Percentiles rank a stretch among this genome's conserved stretches.
These are phyloP conservation scores for Gautieria morchelliformis DNA, from an alignment of 768 basidiomycete genomes.

Conservation along the genomic window DNA sequence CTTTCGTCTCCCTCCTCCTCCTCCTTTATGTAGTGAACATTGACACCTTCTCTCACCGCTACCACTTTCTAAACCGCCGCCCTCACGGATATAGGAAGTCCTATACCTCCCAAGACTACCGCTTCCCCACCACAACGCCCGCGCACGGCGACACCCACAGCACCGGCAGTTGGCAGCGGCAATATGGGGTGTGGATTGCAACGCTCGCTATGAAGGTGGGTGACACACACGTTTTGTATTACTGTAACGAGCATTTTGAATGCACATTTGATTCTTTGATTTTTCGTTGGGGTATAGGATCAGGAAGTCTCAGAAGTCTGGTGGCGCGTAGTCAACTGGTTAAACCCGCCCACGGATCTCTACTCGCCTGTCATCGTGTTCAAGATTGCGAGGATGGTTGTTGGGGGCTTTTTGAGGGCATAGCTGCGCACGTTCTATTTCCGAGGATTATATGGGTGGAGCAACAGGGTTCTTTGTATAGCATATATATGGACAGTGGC, in stretches of 20 bases:
- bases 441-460: too few species aligned
- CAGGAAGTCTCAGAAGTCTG: not conserved
- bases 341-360: not conserved
- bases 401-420: not conserved
- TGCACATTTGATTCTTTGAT: not conserved
- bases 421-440: not conserved
- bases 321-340: not conserved
- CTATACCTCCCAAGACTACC: constrained; percentile 10
- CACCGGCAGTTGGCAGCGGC: not conserved
- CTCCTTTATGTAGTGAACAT: too few species aligned
- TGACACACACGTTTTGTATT: not conserved
- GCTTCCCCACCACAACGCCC: constrained; percentile 7
- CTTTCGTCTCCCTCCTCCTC: too few species aligned
- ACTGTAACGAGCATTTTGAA: not conserved
- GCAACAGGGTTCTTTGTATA: too few species aligned
- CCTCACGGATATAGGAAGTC: not conserved
- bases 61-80: not conserved
- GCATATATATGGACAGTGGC: too few species aligned
- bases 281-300: not conserved
- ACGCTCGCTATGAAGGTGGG: not conserved
- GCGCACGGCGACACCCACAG: constrained; percentile 8
- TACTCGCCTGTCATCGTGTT: not conserved
- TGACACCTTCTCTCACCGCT: not conserved
- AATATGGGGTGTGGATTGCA: not conserved
- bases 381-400: not conserved